Evolutionary conservation across 805 yeast genomes (phyloP).

Genomic region (Candida pseudoglaebosa): DNA sequence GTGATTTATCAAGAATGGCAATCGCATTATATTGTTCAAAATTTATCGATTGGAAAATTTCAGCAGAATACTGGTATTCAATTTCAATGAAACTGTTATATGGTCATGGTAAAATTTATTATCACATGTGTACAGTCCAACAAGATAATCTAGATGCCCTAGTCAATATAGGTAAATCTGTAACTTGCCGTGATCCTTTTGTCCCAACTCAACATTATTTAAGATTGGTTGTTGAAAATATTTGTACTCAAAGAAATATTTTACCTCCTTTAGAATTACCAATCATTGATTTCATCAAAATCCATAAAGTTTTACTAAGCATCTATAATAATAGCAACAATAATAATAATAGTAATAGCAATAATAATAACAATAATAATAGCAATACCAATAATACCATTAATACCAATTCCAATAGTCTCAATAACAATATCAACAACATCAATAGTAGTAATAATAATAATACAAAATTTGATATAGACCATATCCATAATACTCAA

Average conservation of each 20-base stretch:
- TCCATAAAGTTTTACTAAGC: conserved; percentile 62
- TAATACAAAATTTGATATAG: conserved; percentile 13
- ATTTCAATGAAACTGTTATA: conserved; percentile 68
- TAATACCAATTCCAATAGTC: conserved; percentile 40
- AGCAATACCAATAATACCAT: conserved; percentile 9
- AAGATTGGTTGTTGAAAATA: conserved; percentile 73
- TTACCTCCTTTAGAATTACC: conserved; percentile 58
- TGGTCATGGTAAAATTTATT: conserved; percentile 82
- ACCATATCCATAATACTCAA: conserved; percentile 40
- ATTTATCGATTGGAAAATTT: conserved; percentile 79
- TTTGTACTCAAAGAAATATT: conserved; percentile 59
- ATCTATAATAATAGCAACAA: conserved; percentile 32
- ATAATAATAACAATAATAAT: conserved; percentile 5
- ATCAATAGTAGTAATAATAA: conserved; percentile 2
- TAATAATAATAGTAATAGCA: background rate
- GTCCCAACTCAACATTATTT: conserved; percentile 79
- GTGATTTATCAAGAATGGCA: conserved; percentile 84
- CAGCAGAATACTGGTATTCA: conserved; percentile 81
- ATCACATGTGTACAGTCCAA: conserved; percentile 85
- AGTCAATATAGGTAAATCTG: conserved; percentile 75
- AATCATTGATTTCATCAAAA: conserved; percentile 58
- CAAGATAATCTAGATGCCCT: conserved; percentile 72
- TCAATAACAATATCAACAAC: background rate
- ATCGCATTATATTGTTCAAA: conserved; percentile 77
- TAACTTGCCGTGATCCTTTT: conserved; percentile 76